These are phyloP conservation scores for Strobilomyces dryophilus DNA, from an alignment of 768 basidiomycete species.

Conservation along the genomic window DNA sequence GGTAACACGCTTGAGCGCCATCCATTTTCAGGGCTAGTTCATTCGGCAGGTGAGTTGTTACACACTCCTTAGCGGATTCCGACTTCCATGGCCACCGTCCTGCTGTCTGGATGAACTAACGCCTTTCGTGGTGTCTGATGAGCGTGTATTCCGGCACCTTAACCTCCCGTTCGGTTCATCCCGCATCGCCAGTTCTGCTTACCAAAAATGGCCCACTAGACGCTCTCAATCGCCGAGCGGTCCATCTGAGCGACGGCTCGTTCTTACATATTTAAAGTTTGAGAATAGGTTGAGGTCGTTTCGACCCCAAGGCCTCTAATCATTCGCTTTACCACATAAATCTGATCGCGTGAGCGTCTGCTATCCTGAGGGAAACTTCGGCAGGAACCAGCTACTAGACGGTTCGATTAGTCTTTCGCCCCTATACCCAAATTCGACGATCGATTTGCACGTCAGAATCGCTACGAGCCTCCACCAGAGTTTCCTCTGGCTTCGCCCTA, in stretches of 20 bases:
- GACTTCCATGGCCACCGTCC: slow-evolving; percentile 86
- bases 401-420: slow-evolving; percentile 96
- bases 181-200: slow-evolving; percentile 70
- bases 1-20: slow-evolving; percentile 85
- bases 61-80: slow-evolving; percentile 84
- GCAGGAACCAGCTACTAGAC: slow-evolving; percentile 92
- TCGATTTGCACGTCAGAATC: slow-evolving; percentile 96
- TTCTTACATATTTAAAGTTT: slow-evolving; percentile 66
- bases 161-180: slow-evolving; percentile 70
- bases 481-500: slow-evolving; percentile 94
- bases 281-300: slow-evolving; percentile 85
- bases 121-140: slow-evolving; percentile 84
- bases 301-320: slow-evolving; percentile 88
- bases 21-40: slow-evolving; percentile 90
- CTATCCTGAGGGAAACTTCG: slow-evolving; percentile 83
- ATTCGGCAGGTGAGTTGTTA: slow-evolving; percentile 89
- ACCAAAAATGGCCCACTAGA: slow-evolving; percentile 74
- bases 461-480: slow-evolving; percentile 94
- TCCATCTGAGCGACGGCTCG: slow-evolving; percentile 48
- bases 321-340: slow-evolving; percentile 68
- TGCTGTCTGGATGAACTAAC: slow-evolving; percentile 88
- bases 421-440: slow-evolving; percentile 94
- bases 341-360: slow-evolving; percentile 45
- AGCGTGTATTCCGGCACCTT: slow-evolving; percentile 80
- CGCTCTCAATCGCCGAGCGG: slow-evolving; percentile 56